Conservation (phyloP, 2,329 filamentous ascomycete species). For the Alternaria consortialis region DNA sequence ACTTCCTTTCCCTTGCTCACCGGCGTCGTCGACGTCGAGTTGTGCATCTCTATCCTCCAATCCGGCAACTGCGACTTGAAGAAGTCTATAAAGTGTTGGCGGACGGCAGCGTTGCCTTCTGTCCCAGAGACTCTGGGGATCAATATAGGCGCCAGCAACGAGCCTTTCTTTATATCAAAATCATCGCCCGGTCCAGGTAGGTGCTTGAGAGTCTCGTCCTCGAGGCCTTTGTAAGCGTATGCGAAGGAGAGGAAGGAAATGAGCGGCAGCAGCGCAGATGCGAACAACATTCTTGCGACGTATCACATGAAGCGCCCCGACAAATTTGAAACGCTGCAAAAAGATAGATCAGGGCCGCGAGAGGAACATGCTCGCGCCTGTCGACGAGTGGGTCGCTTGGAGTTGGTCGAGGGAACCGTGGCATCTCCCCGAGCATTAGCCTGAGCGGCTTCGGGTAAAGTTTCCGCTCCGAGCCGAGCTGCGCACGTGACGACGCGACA, state of each 20-base stretch:
- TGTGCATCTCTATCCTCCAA: constrained; percentile 86
- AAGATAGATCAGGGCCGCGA: neutral
- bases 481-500: constrained; percentile 28
- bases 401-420: constrained; percentile 9
- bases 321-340: neutral
- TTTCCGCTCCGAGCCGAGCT: neutral
- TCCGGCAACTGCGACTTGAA: constrained; percentile 78
- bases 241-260: constrained; percentile 37
- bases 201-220: constrained; percentile 75
- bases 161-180: constrained; percentile 82
- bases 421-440: neutral
- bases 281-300: constrained; percentile 27
- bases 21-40: constrained; percentile 85
- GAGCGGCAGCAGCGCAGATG: constrained; percentile 34
- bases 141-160: constrained; percentile 85
- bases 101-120: constrained; percentile 75
- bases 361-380: constrained; percentile 6
- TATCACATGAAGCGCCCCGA: constrained; percentile 22
- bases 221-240: constrained; percentile 68
- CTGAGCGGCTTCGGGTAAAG: neutral
- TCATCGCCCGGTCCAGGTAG: constrained; percentile 75
- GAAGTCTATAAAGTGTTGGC: constrained; percentile 86
- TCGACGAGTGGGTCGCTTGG: neutral
- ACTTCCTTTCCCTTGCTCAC: constrained; percentile 75
- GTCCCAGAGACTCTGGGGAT: constrained; percentile 89